These are phyloP conservation scores for Exsudoporus frostii DNA, from an alignment of 768 basidiomycete species.

Conservation along the genomic window DNA sequence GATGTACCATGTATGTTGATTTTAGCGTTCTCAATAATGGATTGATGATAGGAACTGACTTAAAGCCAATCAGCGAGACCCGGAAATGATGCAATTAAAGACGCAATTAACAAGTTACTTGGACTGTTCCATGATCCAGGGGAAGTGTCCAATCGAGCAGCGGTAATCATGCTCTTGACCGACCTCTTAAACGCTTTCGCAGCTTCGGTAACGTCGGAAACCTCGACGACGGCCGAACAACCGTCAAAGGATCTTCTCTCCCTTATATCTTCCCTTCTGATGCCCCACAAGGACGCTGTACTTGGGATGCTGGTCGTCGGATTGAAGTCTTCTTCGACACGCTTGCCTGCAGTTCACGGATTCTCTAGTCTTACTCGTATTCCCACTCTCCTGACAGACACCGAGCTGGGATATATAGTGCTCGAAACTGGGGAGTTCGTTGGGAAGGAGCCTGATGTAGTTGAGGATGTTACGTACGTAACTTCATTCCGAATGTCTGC, in stretches of 20 bases:
- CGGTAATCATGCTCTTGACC: slow-evolving; percentile 63
- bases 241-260: slow-evolving; percentile 29
- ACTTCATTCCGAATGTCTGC: not conserved
- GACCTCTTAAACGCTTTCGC: slow-evolving; percentile 55
- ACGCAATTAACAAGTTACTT: slow-evolving; percentile 74
- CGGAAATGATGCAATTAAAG: slow-evolving; percentile 61
- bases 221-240: not conserved
- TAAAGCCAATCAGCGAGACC: slow-evolving; percentile 52
- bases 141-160: slow-evolving; percentile 62
- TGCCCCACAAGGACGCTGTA: slow-evolving; percentile 72
- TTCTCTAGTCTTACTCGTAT: slow-evolving; percentile 68
- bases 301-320: slow-evolving; percentile 62
- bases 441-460: slow-evolving; percentile 42
- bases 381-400: slow-evolving; percentile 55
- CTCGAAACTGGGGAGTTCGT: slow-evolving; percentile 72
- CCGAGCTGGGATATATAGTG: slow-evolving; percentile 79
- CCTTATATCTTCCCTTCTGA: slow-evolving; percentile 38
- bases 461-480: slow-evolving; percentile 51
- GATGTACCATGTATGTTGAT: slow-evolving; percentile 67
- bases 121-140: slow-evolving; percentile 70
- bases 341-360: slow-evolving; percentile 60
- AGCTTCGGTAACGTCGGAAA: not conserved
- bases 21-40: not conserved
- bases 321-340: slow-evolving; percentile 47
- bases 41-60: slow-evolving; percentile 1